Evolutionary conservation across 345 rosid genomes (phyloP).

Genomic region (Eucalyptus marginata): DNA sequence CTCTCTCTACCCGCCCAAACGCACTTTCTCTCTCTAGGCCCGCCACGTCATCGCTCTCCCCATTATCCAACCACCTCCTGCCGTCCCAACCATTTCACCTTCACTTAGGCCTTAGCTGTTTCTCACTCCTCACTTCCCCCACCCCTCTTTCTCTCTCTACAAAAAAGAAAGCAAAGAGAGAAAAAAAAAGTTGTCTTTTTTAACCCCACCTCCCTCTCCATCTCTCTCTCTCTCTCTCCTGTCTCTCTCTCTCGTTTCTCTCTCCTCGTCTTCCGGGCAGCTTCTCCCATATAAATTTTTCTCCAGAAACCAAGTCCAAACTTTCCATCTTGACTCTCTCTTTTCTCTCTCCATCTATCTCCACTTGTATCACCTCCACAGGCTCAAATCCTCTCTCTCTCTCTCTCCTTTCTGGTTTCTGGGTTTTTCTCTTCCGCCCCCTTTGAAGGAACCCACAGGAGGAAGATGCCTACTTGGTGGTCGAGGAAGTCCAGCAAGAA

Average conservation of each 20-base stretch:
- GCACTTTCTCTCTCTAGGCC: neutral
- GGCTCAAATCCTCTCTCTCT: neutral
- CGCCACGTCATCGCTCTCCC: neutral
- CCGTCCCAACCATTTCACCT: neutral
- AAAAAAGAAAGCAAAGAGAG: neutral
- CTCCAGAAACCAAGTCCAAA: neutral
- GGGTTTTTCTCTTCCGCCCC: neutral
- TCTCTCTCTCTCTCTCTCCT: neutral
- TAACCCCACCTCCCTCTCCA: neutral
- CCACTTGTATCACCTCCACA: neutral
- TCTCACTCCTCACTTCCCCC: neutral
- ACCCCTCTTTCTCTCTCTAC: neutral
- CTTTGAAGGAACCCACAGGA: neutral
- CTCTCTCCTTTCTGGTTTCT: neutral
- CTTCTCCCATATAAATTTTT: neutral
- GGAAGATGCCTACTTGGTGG: slow-evolving; percentile 82
- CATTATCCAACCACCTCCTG: neutral
- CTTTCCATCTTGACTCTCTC: neutral
- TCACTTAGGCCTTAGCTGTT: neutral
- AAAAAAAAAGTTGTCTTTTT: neutral
- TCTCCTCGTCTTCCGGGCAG: neutral
- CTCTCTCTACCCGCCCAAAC: neutral
- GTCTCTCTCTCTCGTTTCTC: neutral
- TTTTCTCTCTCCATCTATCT: neutral
- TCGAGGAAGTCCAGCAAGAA: slow-evolving; percentile 39